Evolutionary conservation across 805 yeast species (phyloP).

Genomic region (Citeromyces matritensis): DNA sequence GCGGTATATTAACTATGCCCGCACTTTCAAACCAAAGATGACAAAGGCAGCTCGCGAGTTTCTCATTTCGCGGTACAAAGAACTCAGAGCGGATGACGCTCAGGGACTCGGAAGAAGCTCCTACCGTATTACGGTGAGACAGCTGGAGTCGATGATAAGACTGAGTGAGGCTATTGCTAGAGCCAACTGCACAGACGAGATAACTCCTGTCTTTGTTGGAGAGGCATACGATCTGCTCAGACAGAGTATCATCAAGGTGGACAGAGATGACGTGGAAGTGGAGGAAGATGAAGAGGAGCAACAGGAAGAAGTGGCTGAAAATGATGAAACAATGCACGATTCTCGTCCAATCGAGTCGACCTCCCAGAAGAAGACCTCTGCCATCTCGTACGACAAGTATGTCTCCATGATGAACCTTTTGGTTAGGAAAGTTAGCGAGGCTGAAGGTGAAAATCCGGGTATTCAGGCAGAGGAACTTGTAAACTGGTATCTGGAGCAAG

Average conservation of each 20-base stretch:
- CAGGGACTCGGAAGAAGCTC: slow-evolving; percentile 78
- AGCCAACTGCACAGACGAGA: slow-evolving; percentile 86
- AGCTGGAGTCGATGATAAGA: slow-evolving; percentile 86
- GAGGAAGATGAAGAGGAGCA: slow-evolving; percentile 40
- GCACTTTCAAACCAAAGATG: slow-evolving; percentile 84
- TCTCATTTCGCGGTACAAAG: slow-evolving; percentile 69
- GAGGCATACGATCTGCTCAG: slow-evolving; percentile 86
- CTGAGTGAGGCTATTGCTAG: slow-evolving; percentile 93
- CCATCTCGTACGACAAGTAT: slow-evolving; percentile 77
- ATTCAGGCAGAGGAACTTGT: slow-evolving; percentile 52
- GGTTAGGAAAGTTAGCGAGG: slow-evolving; percentile 38
- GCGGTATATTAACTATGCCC: slow-evolving; percentile 82
- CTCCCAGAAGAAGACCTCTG: slow-evolving; percentile 17
- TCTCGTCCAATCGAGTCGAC: slow-evolving; percentile 1
- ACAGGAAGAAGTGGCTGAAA: slow-evolving; percentile 10
- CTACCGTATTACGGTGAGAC: slow-evolving; percentile 93
- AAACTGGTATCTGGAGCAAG: slow-evolving; percentile 69
- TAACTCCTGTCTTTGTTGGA: slow-evolving; percentile 72
- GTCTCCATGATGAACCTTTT: slow-evolving; percentile 70
- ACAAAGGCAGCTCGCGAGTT: slow-evolving; percentile 66
- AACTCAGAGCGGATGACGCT: slow-evolving; percentile 78
- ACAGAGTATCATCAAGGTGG: slow-evolving; percentile 87
- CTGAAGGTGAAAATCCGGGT: slow-evolving; percentile 32
- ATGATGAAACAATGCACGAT: slow-evolving; percentile 1
- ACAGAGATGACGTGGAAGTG: slow-evolving; percentile 81